phyloP scores from a whole-genome alignment of 441 rosid genomes.

The Pelargonium australe region DNA sequence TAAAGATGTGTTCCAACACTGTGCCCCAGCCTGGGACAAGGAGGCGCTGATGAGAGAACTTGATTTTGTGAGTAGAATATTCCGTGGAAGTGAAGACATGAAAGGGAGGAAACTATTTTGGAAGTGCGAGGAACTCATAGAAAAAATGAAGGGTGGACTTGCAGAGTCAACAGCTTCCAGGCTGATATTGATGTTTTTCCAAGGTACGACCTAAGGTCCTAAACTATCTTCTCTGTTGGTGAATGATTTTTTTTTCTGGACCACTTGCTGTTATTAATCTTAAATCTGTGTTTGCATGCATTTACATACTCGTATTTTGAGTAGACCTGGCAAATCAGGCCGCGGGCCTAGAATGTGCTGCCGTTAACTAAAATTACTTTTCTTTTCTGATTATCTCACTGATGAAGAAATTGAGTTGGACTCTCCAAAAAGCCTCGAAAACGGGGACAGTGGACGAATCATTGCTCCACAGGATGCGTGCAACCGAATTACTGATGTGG shows the following conservation, averaged over 20 bases:
- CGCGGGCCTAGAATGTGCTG: neutral
- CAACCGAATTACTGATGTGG: conserved; percentile 85
- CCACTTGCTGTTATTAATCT: neutral
- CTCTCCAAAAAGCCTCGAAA: conserved; percentile 75
- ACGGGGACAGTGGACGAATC: conserved; percentile 62
- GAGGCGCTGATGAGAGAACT: conserved; percentile 82
- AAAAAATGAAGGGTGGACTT: conserved; percentile 76
- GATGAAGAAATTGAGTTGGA: conserved; percentile 71
- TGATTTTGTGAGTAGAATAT: conserved; percentile 81
- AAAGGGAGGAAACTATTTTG: conserved; percentile 76
- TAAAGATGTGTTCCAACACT: conserved; percentile 91
- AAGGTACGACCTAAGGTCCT: conserved; percentile 42
- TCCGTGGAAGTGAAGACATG: conserved; percentile 87
- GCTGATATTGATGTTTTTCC: conserved; percentile 66
- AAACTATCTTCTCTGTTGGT: conserved; percentile 5
- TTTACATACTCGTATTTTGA: neutral
- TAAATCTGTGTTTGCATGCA: neutral
- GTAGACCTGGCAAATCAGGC: neutral
- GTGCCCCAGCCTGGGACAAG: conserved; percentile 87
- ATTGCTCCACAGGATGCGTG: conserved; percentile 95
- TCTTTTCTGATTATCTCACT: conserved; percentile 11
- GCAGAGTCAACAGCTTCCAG: conserved; percentile 67
- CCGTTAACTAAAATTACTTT: neutral
- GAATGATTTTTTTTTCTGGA: neutral
- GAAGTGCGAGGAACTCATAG: conserved; percentile 80